Conservation (phyloP, 2,329 filamentous ascomycete genomes). For the Colletotrichum sublineola region DNA sequence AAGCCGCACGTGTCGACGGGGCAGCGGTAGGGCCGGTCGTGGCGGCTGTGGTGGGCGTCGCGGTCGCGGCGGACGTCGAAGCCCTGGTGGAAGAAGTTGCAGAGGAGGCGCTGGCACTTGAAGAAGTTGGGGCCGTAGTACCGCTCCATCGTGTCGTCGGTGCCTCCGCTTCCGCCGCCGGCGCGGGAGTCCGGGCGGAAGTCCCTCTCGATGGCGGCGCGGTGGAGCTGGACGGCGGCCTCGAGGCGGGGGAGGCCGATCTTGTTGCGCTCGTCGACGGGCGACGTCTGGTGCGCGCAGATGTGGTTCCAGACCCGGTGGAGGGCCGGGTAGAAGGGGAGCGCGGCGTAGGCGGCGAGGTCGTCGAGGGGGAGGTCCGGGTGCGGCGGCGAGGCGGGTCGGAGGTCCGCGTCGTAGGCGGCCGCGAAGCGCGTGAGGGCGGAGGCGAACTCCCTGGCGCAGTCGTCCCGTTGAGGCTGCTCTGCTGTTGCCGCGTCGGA, state of each 20-base stretch:
- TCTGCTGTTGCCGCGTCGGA: conserved; percentile 1
- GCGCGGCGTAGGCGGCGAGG: conserved; percentile 42
- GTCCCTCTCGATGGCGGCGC: conserved; percentile 48
- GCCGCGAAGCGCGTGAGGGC: conserved; percentile 34
- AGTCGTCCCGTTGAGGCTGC: neutral
- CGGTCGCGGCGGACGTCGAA: conserved; percentile 50
- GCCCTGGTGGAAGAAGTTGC: conserved; percentile 58
- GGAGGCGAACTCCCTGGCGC: neutral
- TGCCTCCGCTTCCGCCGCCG: no score
- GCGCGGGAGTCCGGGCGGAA: conserved; percentile 16
- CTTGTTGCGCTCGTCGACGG: conserved; percentile 46
- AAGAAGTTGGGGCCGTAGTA: conserved; percentile 56
- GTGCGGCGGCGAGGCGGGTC: conserved; percentile 4
- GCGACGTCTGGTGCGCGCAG: conserved; percentile 41
- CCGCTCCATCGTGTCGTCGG: conserved; percentile 36
- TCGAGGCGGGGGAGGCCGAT: conserved; percentile 49
- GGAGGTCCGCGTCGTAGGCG: conserved; percentile 19
- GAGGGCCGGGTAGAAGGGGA: conserved; percentile 42
- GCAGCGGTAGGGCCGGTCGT: conserved; percentile 58
- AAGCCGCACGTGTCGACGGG: conserved; percentile 50
- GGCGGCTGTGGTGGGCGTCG: conserved; percentile 54
- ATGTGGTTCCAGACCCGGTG: conserved; percentile 45
- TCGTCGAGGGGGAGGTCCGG: neutral
- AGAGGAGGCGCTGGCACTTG: conserved; percentile 58
- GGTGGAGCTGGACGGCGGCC: conserved; percentile 47